Evolutionary conservation across 108 stramenopile species (phyloP), one percentile per base, ranked within the genome.

Genomic region (Bacterosira constricta): DNA sequence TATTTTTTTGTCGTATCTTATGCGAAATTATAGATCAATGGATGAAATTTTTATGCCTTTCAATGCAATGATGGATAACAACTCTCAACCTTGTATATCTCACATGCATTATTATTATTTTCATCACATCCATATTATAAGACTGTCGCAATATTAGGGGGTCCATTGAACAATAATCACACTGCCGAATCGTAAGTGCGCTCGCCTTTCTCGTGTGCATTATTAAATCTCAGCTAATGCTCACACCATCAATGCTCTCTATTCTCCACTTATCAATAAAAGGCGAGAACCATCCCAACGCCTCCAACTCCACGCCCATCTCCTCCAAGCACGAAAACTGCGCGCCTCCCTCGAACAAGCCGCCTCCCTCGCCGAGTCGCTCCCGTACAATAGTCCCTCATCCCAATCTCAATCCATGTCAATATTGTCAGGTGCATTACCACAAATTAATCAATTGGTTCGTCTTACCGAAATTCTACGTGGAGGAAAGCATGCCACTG

Each of bases 141-240:
- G 74, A 75, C 64, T 27, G 37, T 75, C 53, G 65, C 66, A 27
- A 63, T 75, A 21, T 31, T 60, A 47, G 74, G 74, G 7, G 50
- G 56, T 20, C 39, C 65, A 41, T 46, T 66, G 17, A 47, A 75
- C 18, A 59, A 60, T 51, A 49, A 60, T 30, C 42, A 49, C 41
- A 75, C 65, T 12, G 29, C 66, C 0, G 74, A 75, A 61, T 42
- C 65, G 74, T 75, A 67, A 75, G 74, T 57, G 17, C 8, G n/a
- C n/a, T n/a, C n/a, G n/a, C n/a, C n/a, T n/a, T n/a, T n/a, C n/a
- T n/a, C n/a, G n/a, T n/a, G n/a, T n/a, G n/a, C 6, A n/a, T 36
- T 39, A 20, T 25, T 18, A 9, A 13, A 13, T 25, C 51, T 62
- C 35, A 13, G n/a, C 6, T 20, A 6, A 46, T 45, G 6, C 4